Base-by-base conservation (phyloP, 208 protist species). In the Trypanosoma platydactyli region DNA sequence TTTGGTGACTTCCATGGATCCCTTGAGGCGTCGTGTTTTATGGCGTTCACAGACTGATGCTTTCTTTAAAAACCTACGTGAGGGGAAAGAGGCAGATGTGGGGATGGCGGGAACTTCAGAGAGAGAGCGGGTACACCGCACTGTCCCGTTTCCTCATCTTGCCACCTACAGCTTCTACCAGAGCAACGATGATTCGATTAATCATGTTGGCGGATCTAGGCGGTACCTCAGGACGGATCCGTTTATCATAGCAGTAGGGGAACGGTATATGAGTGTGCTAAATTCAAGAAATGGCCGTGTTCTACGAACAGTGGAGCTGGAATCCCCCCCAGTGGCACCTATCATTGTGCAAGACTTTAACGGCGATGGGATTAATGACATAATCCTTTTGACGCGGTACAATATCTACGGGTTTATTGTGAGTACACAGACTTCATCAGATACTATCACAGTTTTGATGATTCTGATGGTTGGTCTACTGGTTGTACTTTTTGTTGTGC, bases 331-430 rank as follows among this genome's bases (percentile, higher is more conserved):
- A 5, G 74, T 94, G 16, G 88, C 84, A 18, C 90, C 90, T 30
- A 74, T 88, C 7, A 73, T 96, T 22, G 78, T 95, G 13, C 74
- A 73, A 18, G 92, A 97, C 65, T 88, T 97, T 64, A 94, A 94
- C 58, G 87, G 87, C 9, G 92, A 97, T 66, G 83, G 84, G 29
- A 88, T 84, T 18, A 92, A 90, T 48, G 92, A 97, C 64, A 63
- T 97, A 30, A 83, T 97, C n/a, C 61, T 96, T 40, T 64, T 93
- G 0, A 87, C 90, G 6, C 41, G 57, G 30, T 52, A 77, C 15
- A 67, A 77, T 45, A 76, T 95, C 18, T 91, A 92, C 58, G 91
- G 86, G 3, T 91, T 88, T 64, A 71, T 91, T 12, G 77, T 83
- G 33, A 70, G 62, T 38, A 73, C 76, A 3, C 81, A 88, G 52